These are phyloP conservation scores for Suillus subaureus DNA, from an alignment of 768 basidiomycete species.

Conservation along the genomic window DNA sequence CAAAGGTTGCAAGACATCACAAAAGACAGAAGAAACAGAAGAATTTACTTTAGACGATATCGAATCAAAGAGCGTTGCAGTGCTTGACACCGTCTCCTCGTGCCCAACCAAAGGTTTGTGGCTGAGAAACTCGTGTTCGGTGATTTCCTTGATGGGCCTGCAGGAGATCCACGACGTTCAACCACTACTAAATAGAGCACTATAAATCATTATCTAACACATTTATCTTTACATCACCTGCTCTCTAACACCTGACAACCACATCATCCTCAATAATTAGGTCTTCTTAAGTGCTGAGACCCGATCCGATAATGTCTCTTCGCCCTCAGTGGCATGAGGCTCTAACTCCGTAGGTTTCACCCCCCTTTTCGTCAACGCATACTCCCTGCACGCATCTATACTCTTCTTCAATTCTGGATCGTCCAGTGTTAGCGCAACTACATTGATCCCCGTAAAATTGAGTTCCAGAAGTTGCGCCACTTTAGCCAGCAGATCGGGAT, in stretches of 20 bases:
- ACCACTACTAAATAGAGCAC: conserved; percentile 10
- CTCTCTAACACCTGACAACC: conserved; percentile 12
- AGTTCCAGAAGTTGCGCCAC: conserved; percentile 65
- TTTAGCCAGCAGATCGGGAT: conserved; percentile 58
- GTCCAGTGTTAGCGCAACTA: conserved; percentile 56
- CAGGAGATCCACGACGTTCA: conserved; percentile 9
- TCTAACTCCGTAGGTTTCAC: conserved; percentile 61
- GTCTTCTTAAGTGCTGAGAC: conserved; percentile 16
- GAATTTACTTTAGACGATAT: conserved; percentile 6
- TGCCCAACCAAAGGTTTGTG: conserved; percentile 25
- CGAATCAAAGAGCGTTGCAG: conserved; percentile 11
- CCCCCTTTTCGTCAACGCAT: conserved; percentile 63
- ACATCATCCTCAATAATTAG: conserved; percentile 7
- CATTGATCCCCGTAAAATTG: conserved; percentile 69
- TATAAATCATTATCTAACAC: conserved; percentile 12
- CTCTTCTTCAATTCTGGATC: conserved; percentile 61
- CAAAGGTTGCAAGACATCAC: conserved; percentile 27
- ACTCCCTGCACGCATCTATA: conserved; percentile 65
- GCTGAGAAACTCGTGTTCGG: conserved; percentile 39
- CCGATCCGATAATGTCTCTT: conserved; percentile 49
- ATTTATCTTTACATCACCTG: conserved; percentile 10
- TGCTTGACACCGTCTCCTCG: conserved; percentile 27
- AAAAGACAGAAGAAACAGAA: conserved; percentile 14
- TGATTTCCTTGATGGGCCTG: conserved; percentile 25
- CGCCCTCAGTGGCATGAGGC: conserved; percentile 59